Evolutionary conservation across 805 yeast genomes (phyloP), one percentile per base, ranked within the genome.

Genomic region (Scheffersomyces coipomensis): DNA sequence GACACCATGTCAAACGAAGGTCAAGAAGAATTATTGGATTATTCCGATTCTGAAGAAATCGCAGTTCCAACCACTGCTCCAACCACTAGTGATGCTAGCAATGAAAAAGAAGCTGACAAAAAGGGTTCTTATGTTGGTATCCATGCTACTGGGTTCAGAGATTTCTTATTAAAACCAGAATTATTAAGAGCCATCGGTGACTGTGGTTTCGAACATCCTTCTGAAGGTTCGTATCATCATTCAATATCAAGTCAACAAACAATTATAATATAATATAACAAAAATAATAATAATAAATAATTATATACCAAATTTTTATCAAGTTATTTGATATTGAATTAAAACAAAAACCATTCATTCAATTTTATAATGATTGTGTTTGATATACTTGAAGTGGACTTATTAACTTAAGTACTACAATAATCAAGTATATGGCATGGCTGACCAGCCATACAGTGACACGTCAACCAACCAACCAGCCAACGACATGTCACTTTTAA

Each of bases 151-250:
- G 97, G 97, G 64, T 91, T 93, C 83, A 88, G 95, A 71, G 99
- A 93, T 73, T 91, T 91, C 71, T 73, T 93, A 60, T 79, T 91
- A 68, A 93, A 93, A 74, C 97, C 98, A 23, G 99, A 93, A 73
- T 78, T 91, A 53, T 78, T 91, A 58, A 85, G 99, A 72, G 99
- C 99, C 49, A 91, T 91, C 62, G 95, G 90, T 52, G 99, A 91
- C 71, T 89, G 97, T 76, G 99, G 99, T 76, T 91, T 91, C 64
- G 99, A 91, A 76, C 99, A 91, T 75, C 99, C 99, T 51, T 88
- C 97, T 51, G 99, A 91, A 84, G 95, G 93, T 86, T 72, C 79
- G 93, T 83, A 65, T 58, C 31, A n/a, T n/a, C n/a, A n/a, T n/a
- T n/a, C n/a, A n/a, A n/a, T n/a, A n/a, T n/a, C n/a, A n/a, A n/a